Evolutionary conservation across 1,139 yeast genomes (phyloP).

Genomic region (Yamadazyma dushanensis): DNA sequence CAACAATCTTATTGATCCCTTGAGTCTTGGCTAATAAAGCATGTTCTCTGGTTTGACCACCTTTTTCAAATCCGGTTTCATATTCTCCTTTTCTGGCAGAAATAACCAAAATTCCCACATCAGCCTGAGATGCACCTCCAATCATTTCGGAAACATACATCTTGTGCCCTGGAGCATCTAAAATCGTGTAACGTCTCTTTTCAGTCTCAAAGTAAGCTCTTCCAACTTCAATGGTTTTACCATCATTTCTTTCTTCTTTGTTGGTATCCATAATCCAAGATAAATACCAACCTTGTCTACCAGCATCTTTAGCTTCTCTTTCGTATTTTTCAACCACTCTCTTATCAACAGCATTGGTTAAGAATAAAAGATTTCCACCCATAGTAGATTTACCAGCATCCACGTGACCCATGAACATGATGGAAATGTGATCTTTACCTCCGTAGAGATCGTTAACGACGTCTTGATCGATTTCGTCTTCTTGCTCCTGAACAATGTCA

Average conservation of each 20-base stretch:
- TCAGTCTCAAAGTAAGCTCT: constrained; percentile 97
- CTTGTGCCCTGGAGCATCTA: constrained; percentile 99
- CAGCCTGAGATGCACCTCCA: constrained; percentile 99
- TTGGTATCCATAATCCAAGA: constrained; percentile 99
- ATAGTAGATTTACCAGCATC: constrained; percentile 99
- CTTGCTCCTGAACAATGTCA: constrained; percentile 28
- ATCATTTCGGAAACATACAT: constrained; percentile 99
- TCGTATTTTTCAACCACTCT: constrained; percentile 99
- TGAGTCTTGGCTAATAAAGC: constrained; percentile 97
- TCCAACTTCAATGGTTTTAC: constrained; percentile 99
- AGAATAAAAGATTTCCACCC: constrained; percentile 94
- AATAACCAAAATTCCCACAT: constrained; percentile 93
- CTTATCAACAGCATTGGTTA: constrained; percentile 97
- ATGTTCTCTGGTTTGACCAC: constrained; percentile 99
- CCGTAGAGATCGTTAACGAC: constrained; percentile 91
- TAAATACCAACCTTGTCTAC: constrained; percentile 99
- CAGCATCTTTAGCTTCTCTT: constrained; percentile 98
- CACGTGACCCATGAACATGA: constrained; percentile 98
- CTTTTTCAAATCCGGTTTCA: constrained; percentile 98
- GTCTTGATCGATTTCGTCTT: constrained; percentile 85
- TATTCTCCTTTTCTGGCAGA: constrained; percentile 99
- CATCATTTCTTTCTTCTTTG: constrained; percentile 97
- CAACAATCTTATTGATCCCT: constrained; percentile 91
- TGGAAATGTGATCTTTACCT: constrained; percentile 94
- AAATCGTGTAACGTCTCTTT: constrained; percentile 93